A percentile compares a stretch with the other conserved stretches of the same genome.
Evolutionary conservation across 164 flowering plant genomes (phyloP).

Genomic region (Pachysandra terminalis): DNA sequence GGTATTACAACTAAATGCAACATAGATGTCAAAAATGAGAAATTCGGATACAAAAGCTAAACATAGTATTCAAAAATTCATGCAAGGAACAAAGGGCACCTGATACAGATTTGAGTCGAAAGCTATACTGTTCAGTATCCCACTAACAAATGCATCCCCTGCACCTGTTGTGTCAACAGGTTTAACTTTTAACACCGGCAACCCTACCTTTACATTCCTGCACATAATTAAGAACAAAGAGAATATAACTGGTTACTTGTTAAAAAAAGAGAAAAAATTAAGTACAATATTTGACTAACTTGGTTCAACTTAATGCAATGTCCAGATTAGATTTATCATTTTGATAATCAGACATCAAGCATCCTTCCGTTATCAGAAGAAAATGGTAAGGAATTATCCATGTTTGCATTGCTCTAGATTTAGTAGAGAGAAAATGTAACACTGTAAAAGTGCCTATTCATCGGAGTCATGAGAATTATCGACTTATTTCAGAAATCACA

Average conservation of each 20-base stretch:
- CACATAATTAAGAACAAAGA: not conserved
- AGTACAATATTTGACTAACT: not conserved
- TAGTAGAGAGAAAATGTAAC: too few relatives aligned
- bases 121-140: constrained; percentile 53
- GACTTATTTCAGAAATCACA: too few relatives aligned
- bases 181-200: constrained; percentile 55
- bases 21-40: too few relatives aligned
- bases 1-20: too few relatives aligned
- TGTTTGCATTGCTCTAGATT: not conserved
- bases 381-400: not conserved
- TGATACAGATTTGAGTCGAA: constrained; percentile 47
- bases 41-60: not conserved
- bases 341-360: not conserved
- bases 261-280: too few relatives aligned
- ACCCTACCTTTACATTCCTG: constrained; percentile 81
- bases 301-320: not conserved
- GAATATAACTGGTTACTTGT: not conserved
- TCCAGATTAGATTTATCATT: not conserved
- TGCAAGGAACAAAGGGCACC: constrained; percentile 33
- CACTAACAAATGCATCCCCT: constrained; percentile 92
- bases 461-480: not conserved
- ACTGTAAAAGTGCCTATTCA: not conserved
- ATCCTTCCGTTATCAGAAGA: not conserved
- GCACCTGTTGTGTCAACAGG: constrained; percentile 92
- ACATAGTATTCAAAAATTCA: not conserved